Conservation (phyloP, 345 rosid species). For the Citrus reticulata region DNA sequence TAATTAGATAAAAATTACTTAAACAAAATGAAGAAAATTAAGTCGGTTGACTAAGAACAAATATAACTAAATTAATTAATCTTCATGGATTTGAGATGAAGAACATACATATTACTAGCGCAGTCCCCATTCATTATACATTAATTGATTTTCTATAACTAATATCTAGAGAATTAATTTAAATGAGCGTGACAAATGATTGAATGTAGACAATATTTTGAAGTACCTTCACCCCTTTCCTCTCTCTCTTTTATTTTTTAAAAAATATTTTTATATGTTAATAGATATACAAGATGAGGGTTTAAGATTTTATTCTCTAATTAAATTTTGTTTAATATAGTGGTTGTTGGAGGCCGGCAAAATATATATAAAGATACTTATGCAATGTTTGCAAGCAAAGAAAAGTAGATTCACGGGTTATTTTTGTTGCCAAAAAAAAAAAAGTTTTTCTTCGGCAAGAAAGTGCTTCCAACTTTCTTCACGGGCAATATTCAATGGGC, state of each 20-base stretch:
- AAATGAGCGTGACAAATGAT: constrained; percentile 12
- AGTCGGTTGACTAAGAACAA: neutral
- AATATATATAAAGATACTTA: neutral
- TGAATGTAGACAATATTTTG: constrained; percentile 17
- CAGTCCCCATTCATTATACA: neutral
- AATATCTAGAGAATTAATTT: neutral
- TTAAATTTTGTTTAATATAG: constrained; percentile 10
- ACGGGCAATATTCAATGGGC: neutral
- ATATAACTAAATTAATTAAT: neutral
- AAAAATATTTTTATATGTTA: neutral
- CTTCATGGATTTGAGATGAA: neutral
- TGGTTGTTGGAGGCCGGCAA: constrained; percentile 29
- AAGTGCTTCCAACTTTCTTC: constrained; percentile 3
- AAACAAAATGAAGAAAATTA: neutral
- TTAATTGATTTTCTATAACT: neutral
- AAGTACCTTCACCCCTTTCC: neutral
- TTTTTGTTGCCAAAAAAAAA: neutral
- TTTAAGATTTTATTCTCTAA: constrained; percentile 25
- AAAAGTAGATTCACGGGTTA: constrained; percentile 3
- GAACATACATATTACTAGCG: neutral
- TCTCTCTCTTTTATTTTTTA: neutral
- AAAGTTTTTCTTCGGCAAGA: neutral
- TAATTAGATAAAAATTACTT: neutral
- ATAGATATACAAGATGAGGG: constrained; percentile 2
- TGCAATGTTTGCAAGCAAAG: constrained; percentile 22